Evolutionary conservation across 2,329 filamentous ascomycete genomes (phyloP).

Genomic region (Pyrenochaeta sp.): DNA sequence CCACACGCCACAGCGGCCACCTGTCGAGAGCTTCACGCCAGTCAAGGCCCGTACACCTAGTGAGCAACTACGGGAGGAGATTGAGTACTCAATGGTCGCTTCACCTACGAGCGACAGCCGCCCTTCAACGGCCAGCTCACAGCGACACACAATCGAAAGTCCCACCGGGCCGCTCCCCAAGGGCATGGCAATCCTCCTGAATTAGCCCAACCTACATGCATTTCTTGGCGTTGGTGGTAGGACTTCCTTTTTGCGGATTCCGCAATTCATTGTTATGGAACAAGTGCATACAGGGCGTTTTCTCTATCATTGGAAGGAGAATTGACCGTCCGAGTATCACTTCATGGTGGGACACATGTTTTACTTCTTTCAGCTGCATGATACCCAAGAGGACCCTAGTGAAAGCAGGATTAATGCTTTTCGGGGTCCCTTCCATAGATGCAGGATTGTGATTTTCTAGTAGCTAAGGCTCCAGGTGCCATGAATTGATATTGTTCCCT

Average conservation of each 20-base stretch:
- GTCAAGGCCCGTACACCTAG: conserved; percentile 38
- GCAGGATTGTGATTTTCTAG: conserved; percentile 5
- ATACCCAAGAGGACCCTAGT: conserved; percentile 37
- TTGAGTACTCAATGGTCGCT: conserved; percentile 12
- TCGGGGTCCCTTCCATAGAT: conserved; percentile 9
- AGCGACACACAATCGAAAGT: conserved; percentile 31
- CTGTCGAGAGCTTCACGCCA: conserved; percentile 41
- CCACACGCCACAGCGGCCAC: conserved; percentile 36
- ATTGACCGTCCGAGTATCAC: conserved; percentile 24
- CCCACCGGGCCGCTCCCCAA: conserved; percentile 34
- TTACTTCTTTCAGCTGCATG: conserved; percentile 33
- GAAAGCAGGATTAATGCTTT: conserved; percentile 10
- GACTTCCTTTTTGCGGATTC: conserved; percentile 6
- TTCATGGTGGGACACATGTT: conserved; percentile 22
- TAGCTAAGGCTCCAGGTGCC: conserved; percentile 9
- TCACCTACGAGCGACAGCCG: conserved; percentile 32
- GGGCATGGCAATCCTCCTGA: conserved; percentile 30
- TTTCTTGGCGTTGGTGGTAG: conserved; percentile 31
- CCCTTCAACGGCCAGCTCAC: conserved; percentile 37
- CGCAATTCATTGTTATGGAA: conserved; percentile 10
- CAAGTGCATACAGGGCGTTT: conserved; percentile 33
- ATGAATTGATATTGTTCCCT: conserved; percentile 14
- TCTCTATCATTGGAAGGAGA: conserved; percentile 7
- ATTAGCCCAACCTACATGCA: conserved; percentile 24
- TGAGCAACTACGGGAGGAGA: conserved; percentile 38